Base-by-base conservation (phyloP, 805 yeast species). In the Scheffersomyces lignosus region DNA sequence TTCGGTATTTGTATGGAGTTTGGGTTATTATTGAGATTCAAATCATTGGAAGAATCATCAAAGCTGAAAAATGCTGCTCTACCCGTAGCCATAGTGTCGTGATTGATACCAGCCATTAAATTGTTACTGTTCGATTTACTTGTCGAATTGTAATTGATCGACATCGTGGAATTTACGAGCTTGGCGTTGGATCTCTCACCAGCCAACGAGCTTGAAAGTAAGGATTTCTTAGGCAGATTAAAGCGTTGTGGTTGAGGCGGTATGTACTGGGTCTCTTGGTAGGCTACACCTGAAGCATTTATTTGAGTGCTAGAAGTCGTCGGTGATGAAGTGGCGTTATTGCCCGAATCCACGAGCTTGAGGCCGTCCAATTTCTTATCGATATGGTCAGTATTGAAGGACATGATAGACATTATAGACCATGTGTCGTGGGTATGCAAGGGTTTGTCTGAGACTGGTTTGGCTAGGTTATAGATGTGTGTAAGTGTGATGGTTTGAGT, bases 201-300 rank as follows among this genome's bases (percentile, higher is more conserved):
- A 3, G 64, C 64, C 35, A 60, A 42, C 4, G 64, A 55, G 20
- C 52, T 43, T 12, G 63, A 54, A 23, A 60, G 54, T 7, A 59
- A 49, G 26, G 63, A 57, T 15, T 43, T 45, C 23, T 38, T 38
- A 3, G 44, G 24, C 24, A 7, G 24, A 7, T 20, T 20, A 10
- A 20, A 20, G 10, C 24, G 24, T 10, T 20, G 24, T 7, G 24
- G 24, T 10, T 20, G 24, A 7, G 24, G 24, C 24, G 24, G 24
- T 20, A 20, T 20, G 24, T 20, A 20, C 10, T 20, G 24, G 24
- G 9, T 10, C 9, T 20, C 24, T 10, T 20, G 24, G 24, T 10
- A 7, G 10, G 24, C 7, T 20, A 20, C 24, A n/a, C n/a, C n/a
- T 7, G 24, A 20, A 7, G 24, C 24, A 7, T 20, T 7, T 20